These are phyloP conservation scores for Madurella mycetomatis DNA, from an alignment of 2,329 filamentous ascomycete species.

Conservation along the genomic window DNA sequence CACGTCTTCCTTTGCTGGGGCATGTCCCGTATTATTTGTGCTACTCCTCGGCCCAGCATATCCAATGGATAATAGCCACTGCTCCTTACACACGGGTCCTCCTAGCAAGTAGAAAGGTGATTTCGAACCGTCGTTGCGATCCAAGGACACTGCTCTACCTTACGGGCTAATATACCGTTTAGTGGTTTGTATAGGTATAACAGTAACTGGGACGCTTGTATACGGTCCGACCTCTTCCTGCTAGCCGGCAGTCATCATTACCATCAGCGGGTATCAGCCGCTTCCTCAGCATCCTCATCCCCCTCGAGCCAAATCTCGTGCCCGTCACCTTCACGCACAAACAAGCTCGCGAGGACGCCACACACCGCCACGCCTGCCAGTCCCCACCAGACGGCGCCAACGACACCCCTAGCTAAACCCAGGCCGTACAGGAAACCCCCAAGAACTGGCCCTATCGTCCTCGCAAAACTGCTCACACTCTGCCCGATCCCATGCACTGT, in stretches of 20 bases:
- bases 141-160: no score
- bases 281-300: constrained; percentile 42
- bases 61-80: no score
- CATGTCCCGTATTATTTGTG: no score
- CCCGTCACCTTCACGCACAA: constrained; percentile 57
- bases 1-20: no score
- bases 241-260: neutral
- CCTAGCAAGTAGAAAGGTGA: no score
- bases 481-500: constrained; percentile 55
- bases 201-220: no score
- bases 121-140: no score
- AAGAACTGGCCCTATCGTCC: constrained; percentile 57
- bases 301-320: constrained; percentile 63
- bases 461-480: constrained; percentile 53
- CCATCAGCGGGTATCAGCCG: neutral
- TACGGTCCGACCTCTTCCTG: no score
- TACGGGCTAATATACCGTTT: no score
- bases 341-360: constrained; percentile 48
- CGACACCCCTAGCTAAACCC: constrained; percentile 52
- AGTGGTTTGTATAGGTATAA: no score
- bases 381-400: constrained; percentile 57
- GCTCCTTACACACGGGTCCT: no score
- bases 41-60: no score
- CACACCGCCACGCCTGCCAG: constrained; percentile 46
- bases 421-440: constrained; percentile 58